Percentiles rank a stretch among this genome's conserved stretches.
phyloP scores from a whole-genome alignment of 2,329 filamentous ascomycete species.

The Plenodomus lindquistii region DNA sequence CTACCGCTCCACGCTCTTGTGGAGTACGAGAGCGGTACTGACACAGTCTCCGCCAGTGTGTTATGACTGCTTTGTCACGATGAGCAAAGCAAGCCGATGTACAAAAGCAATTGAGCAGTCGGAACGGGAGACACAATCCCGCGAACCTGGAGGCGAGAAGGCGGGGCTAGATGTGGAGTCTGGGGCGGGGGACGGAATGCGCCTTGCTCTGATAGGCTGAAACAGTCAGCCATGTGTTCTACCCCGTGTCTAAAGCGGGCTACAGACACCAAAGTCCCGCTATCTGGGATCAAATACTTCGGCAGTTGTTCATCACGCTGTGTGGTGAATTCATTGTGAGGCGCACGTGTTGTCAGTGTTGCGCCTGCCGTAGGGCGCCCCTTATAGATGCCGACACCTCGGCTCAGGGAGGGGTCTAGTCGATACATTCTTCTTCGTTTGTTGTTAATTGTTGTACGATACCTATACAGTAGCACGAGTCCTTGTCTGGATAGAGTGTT shows the following conservation, averaged over 20 bases:
- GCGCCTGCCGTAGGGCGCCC: neutral
- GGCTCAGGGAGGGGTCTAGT: neutral
- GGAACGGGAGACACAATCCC: slow-evolving; percentile 6
- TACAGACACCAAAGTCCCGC: slow-evolving; percentile 2
- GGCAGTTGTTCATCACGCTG: slow-evolving; percentile 16
- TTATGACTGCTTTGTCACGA: neutral
- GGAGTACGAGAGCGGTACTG: neutral
- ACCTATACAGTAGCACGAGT: slow-evolving; percentile 9
- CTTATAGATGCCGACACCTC: neutral
- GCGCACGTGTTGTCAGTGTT: slow-evolving; percentile 2
- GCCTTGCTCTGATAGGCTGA: slow-evolving; percentile 17
- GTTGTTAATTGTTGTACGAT: slow-evolving; percentile 11
- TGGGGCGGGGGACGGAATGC: slow-evolving; percentile 24
- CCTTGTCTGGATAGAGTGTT: slow-evolving; percentile 6
- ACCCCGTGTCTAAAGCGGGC: slow-evolving; percentile 7
- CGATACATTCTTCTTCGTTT: slow-evolving; percentile 3
- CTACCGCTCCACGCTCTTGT: no score
- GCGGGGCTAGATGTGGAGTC: slow-evolving; percentile 17
- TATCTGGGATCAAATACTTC: slow-evolving; percentile 6
- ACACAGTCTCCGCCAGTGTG: neutral
- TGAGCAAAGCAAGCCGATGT: neutral
- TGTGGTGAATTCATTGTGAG: neutral
- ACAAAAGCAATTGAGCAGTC: neutral
- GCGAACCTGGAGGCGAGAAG: neutral
- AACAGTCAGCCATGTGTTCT: slow-evolving; percentile 1